Percentiles rank a stretch among this genome's conserved stretches.
These are phyloP conservation scores for Yueomyces sinensis DNA, from an alignment of 805 yeast species.

Conservation along the genomic window DNA sequence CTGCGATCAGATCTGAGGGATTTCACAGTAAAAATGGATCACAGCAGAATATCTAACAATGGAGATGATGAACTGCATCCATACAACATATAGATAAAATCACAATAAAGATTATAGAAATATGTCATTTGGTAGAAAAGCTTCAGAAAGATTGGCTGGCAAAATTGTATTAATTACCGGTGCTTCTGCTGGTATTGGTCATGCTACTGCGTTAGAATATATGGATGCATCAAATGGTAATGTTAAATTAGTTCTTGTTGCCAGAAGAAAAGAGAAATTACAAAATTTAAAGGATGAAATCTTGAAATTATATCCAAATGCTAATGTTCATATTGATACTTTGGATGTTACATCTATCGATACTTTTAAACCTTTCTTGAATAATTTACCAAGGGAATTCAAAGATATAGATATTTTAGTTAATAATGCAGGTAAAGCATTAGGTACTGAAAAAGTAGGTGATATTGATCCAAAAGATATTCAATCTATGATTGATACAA, in stretches of 20 bases:
- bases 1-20: too few species aligned
- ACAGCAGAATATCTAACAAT: neutral
- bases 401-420: conserved; percentile 52
- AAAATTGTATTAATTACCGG: conserved; percentile 85
- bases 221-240: conserved; percentile 65
- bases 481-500: conserved; percentile 67
- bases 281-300: conserved; percentile 36
- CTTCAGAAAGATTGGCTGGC: conserved; percentile 69
- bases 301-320: conserved; percentile 31
- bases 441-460: conserved; percentile 71
- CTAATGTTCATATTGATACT: conserved; percentile 31
- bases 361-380: conserved; percentile 38
- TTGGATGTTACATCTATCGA: conserved; percentile 48
- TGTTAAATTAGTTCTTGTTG: conserved; percentile 58
- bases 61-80: neutral
- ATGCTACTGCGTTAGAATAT: conserved; percentile 78
- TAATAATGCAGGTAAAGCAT: conserved; percentile 71
- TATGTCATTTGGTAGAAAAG: conserved; percentile 59
- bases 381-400: conserved; percentile 43
- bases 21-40: too few species aligned
- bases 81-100: neutral
- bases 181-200: conserved; percentile 92
- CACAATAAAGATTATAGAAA: neutral
- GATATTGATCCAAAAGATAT: conserved; percentile 50
- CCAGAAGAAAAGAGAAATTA: conserved; percentile 60